These are phyloP conservation scores for carrot (Daucus carota) DNA, from an alignment of 129 eudicot species.

Conservation along the genomic window DNA sequence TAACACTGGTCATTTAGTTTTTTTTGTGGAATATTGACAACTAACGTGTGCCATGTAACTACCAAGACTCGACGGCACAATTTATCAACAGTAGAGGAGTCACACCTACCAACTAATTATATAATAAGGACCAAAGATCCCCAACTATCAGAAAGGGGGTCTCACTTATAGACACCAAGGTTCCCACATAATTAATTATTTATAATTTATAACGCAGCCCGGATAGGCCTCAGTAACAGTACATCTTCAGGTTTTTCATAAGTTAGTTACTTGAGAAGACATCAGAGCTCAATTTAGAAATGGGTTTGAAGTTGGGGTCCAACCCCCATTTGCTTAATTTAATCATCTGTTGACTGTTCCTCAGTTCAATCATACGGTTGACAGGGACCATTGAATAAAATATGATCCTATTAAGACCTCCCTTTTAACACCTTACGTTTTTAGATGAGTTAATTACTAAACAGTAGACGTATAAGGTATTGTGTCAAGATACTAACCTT, in stretches of 20 bases:
- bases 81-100: not conserved
- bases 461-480: not conserved
- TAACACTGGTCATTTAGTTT: not conserved
- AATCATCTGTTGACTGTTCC: too few relatives aligned
- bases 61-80: not conserved
- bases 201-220: not conserved
- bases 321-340: too few relatives aligned
- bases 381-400: too few relatives aligned
- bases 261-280: too few relatives aligned
- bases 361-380: too few relatives aligned
- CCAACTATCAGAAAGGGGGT: not conserved
- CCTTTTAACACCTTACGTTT: too few relatives aligned
- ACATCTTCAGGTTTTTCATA: too few relatives aligned
- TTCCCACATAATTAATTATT: not conserved
- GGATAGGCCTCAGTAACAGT: too few relatives aligned
- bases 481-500: slow-evolving; percentile 36
- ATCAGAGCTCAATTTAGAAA: too few relatives aligned
- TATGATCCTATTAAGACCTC: too few relatives aligned
- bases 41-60: not conserved
- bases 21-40: not conserved
- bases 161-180: not conserved
- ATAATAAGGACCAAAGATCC: not conserved
- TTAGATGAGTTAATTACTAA: too few relatives aligned
- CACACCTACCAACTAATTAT: not conserved
- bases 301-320: too few relatives aligned